Base-by-base conservation (phyloP, 2,329 filamentous ascomycete genomes). In the Geosmithia flava region DNA sequence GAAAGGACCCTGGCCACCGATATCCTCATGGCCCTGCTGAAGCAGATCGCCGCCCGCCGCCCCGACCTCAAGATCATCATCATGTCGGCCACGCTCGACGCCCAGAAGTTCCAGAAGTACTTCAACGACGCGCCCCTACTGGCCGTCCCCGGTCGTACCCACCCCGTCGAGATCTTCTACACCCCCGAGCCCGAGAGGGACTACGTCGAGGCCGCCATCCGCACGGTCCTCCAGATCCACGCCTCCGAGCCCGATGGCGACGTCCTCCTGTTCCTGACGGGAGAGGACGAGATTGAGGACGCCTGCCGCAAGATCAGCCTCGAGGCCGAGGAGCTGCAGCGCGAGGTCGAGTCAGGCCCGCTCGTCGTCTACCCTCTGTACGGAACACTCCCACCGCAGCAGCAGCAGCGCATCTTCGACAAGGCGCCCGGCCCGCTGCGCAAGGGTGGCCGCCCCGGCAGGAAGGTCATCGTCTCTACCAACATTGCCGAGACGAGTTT, bases 281-380 rank as follows among this genome's bases (percentile, higher is more conserved):
- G 93, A 65, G 93, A 98, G 63, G 93, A 98, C 62, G 93, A 98
- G 64, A 98, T 98, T 59, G 93, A 98, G 67, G 93, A 98, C 62
- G 88, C 91, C 5, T 89, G 87, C 59, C 80, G 90, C 51, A 95
- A 97, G 65, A 95, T 98, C 59, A 78, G 75, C 27, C 74, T 97
- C 16, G 93, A 98, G 64, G 84, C 82, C 10, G 91, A 97, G 57
- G 91, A 97, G 62, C 83, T 98, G 76, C 78, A 87, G 30, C 76
- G 89, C 58, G 93, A 98, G 66, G 88, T 88, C 39, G 89, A 94
- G 64, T 86, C 87, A 20, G 94, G 93, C 2, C 93, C 91, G 2
- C 71, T 98, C 59, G 83, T 80, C 44, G 85, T 95, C 19, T 97
- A 96, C 63, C 88, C 93, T 16, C 80, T 98, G 2, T 98, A 98